Conservation (phyloP, 768 basidiomycete species). For the Calvatia gigantea region DNA sequence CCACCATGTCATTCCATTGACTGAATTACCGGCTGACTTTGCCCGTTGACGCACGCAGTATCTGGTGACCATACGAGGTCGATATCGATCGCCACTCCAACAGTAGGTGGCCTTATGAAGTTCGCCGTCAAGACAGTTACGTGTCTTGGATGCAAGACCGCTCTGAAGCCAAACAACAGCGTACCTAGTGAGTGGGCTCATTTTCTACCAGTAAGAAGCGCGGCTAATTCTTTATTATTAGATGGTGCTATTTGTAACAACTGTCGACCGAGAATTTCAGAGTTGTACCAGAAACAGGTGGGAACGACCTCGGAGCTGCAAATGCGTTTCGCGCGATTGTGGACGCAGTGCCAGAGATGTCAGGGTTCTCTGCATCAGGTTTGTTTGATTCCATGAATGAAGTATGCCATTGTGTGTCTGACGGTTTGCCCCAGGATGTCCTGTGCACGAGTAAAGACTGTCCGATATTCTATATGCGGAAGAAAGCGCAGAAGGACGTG, state of each 20-base stretch:
- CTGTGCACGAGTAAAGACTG: conserved; percentile 96
- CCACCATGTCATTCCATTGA: background rate
- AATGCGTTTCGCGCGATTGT: conserved; percentile 89
- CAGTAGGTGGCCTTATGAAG: conserved; percentile 96
- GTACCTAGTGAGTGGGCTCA: conserved; percentile 47
- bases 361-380: conserved; percentile 97
- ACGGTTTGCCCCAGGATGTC: conserved; percentile 63
- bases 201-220: background rate
- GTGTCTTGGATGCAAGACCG: conserved; percentile 94
- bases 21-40: conserved; percentile 1
- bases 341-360: conserved; percentile 99
- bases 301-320: conserved; percentile 71
- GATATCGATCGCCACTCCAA: conserved; percentile 95
- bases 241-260: conserved; percentile 95
- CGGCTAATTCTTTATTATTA: conserved; percentile 22
- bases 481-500: conserved; percentile 98
- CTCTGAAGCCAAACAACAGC: conserved; percentile 75
- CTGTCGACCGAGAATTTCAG: conserved; percentile 80
- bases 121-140: conserved; percentile 96
- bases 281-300: conserved; percentile 91
- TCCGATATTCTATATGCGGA: conserved; percentile 98
- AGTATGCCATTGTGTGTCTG: background rate
- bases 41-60: conserved; percentile 44
- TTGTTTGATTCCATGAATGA: conserved; percentile 7
- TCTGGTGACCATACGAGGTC: conserved; percentile 95